Conservation (phyloP, 2,329 filamentous ascomycete species). For the Didymosphaeria variabile region DNA sequence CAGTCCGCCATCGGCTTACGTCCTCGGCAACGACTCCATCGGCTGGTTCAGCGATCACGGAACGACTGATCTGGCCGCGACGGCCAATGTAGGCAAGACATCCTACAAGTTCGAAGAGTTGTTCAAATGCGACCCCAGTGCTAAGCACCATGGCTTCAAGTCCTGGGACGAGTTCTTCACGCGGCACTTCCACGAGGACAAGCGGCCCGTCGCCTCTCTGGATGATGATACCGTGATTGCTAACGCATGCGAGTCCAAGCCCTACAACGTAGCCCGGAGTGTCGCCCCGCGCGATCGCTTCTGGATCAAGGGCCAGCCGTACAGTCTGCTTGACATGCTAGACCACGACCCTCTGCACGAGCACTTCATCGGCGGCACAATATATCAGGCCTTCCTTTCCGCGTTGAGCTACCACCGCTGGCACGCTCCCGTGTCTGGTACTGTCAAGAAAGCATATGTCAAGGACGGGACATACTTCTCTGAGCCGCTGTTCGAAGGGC, state of each 20-base stretch:
- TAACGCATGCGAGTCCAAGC: slow-evolving; percentile 72
- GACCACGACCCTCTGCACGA: slow-evolving; percentile 62
- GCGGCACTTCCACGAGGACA: slow-evolving; percentile 61
- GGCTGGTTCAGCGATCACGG: slow-evolving; percentile 55
- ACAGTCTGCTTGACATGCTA: slow-evolving; percentile 72
- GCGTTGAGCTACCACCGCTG: slow-evolving; percentile 76
- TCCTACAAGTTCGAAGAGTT: slow-evolving; percentile 65
- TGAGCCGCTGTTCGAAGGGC: slow-evolving; percentile 64
- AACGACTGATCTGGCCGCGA: slow-evolving; percentile 42
- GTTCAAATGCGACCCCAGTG: slow-evolving; percentile 66
- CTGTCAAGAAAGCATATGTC: slow-evolving; percentile 65
- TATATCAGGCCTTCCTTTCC: slow-evolving; percentile 76
- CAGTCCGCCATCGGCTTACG: slow-evolving; percentile 48
- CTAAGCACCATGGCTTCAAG: slow-evolving; percentile 66
- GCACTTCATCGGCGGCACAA: slow-evolving; percentile 68
- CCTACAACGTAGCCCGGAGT: slow-evolving; percentile 61
- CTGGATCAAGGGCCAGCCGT: slow-evolving; percentile 75
- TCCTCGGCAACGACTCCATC: slow-evolving; percentile 45
- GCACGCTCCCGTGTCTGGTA: slow-evolving; percentile 74
- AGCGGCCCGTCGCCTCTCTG: slow-evolving; percentile 67
- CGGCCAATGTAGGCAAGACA: slow-evolving; percentile 29
- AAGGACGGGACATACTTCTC: slow-evolving; percentile 74
- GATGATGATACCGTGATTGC: slow-evolving; percentile 65
- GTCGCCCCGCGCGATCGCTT: slow-evolving; percentile 68
- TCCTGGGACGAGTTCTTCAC: slow-evolving; percentile 79